Percentiles rank a stretch among this genome's conserved stretches.
Evolutionary conservation across 169 alveolate genomes (phyloP).

Genomic region (Plasmodium gonderi): DNA sequence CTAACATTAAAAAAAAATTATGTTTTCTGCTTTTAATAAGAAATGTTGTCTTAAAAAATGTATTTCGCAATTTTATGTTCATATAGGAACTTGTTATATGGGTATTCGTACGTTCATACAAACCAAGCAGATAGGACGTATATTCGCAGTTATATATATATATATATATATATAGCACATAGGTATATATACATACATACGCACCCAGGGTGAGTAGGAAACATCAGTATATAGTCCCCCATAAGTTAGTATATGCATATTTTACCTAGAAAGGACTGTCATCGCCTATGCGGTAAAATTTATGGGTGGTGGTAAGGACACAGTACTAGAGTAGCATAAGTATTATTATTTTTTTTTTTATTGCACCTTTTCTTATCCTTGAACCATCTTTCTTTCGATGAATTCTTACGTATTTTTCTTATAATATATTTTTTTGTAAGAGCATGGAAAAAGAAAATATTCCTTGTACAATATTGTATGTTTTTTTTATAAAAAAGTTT

Average conservation of each 20-base stretch:
- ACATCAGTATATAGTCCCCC: not conserved
- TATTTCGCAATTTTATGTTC: not conserved
- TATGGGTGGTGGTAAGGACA: not conserved
- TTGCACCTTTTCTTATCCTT: constrained; percentile 10
- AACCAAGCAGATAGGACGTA: too few relatives aligned
- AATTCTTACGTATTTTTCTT: not conserved
- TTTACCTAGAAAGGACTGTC: not conserved
- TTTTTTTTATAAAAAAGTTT: not conserved
- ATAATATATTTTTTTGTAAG: not conserved
- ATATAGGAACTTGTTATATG: not conserved
- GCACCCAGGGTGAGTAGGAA: not conserved
- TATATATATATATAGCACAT: not conserved
- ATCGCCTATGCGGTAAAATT: not conserved
- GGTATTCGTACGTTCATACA: not conserved
- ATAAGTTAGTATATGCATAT: not conserved
- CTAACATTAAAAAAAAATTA: not conserved
- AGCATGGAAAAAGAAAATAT: not conserved
- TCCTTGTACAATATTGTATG: constrained; percentile 22
- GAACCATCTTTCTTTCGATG: constrained; percentile 7
- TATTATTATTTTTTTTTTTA: constrained; percentile 1
- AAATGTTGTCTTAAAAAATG: not conserved
- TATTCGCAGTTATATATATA: not conserved
- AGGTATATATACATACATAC: not conserved
- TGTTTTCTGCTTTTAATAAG: not conserved
- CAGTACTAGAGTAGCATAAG: not conserved